phyloP scores from a whole-genome alignment of 768 basidiomycete species.

The Candolleomyces eurysporus region DNA sequence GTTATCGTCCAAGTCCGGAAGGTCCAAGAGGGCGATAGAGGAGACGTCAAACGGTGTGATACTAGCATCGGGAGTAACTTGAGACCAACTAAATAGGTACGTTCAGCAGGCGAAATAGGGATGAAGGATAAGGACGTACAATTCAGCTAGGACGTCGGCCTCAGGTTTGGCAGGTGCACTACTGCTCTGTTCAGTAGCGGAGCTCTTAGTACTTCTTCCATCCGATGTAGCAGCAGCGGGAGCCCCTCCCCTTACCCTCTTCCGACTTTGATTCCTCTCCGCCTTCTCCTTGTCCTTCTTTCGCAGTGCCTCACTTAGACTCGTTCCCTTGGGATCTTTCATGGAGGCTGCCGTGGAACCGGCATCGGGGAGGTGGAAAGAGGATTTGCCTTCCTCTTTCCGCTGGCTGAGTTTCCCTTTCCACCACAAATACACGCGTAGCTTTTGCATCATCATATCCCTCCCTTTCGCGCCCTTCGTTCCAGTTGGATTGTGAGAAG shows the following conservation, averaged over 20 bases:
- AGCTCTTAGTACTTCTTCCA: conserved; percentile 13
- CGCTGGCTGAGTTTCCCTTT: conserved; percentile 52
- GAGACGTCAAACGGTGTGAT: conserved; percentile 14
- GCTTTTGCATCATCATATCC: conserved; percentile 75
- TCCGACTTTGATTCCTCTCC: conserved; percentile 58
- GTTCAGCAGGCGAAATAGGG: background rate
- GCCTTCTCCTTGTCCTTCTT: conserved; percentile 70
- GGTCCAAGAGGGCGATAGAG: conserved; percentile 31
- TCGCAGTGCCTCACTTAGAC: conserved; percentile 60
- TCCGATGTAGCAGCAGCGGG: conserved; percentile 24
- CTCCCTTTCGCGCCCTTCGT: conserved; percentile 64
- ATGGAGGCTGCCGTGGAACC: conserved; percentile 21
- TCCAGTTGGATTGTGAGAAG: conserved; percentile 55
- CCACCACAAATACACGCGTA: conserved; percentile 78
- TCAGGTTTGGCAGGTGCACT: conserved; percentile 31
- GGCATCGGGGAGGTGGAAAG: conserved; percentile 23
- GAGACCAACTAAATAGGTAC: conserved; percentile 1
- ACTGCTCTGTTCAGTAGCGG: conserved; percentile 21
- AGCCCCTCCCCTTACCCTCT: conserved; percentile 77
- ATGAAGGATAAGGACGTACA: conserved; percentile 42
- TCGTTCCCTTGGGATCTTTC: conserved; percentile 40
- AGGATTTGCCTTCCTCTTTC: conserved; percentile 32
- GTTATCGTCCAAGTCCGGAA: conserved; percentile 65
- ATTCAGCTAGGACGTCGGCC: conserved; percentile 47
- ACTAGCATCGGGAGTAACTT: background rate